A percentile compares a stretch with the other conserved stretches of the same genome.
phyloP scores from a whole-genome alignment of 306 rosid genomes.

The Coriaria nepalensis region DNA sequence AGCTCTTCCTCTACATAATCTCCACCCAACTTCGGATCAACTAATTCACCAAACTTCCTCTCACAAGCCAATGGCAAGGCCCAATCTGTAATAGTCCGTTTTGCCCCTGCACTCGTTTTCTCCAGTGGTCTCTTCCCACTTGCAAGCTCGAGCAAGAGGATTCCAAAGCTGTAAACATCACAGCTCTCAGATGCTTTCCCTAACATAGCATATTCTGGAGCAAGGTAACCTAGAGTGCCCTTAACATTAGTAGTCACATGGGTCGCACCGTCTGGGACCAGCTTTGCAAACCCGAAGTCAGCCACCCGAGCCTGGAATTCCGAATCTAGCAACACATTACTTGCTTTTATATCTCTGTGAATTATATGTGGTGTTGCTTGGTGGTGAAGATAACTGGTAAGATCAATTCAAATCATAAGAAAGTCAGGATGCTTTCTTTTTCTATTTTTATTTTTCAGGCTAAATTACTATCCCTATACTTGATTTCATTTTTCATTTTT shows the following conservation, averaged over 20 bases:
- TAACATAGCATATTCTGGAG: slow-evolving; percentile 90
- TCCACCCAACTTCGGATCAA: slow-evolving; percentile 73
- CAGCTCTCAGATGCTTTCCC: slow-evolving; percentile 89
- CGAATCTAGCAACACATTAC: slow-evolving; percentile 70
- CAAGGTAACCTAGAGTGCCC: slow-evolving; percentile 97
- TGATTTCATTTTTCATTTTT: no score
- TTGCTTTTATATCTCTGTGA: slow-evolving; percentile 84
- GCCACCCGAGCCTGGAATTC: slow-evolving; percentile 79
- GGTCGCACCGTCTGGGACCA: slow-evolving; percentile 91
- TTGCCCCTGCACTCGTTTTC: slow-evolving; percentile 31
- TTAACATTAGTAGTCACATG: slow-evolving; percentile 94
- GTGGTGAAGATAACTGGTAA: slow-evolving; percentile 80
- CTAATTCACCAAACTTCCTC: slow-evolving; percentile 47
- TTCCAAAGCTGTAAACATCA: slow-evolving; percentile 87
- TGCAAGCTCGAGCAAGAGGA: slow-evolving; percentile 88
- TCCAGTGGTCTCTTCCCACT: slow-evolving; percentile 77
- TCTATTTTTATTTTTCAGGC: no score
- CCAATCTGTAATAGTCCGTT: slow-evolving; percentile 73
- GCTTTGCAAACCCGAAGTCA: slow-evolving; percentile 90
- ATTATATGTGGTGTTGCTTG: slow-evolving; percentile 85
- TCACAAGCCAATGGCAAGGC: slow-evolving; percentile 74
- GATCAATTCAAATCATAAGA: slow-evolving; percentile 10
- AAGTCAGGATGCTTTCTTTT: background rate
- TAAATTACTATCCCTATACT: no score
- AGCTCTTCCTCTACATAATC: slow-evolving; percentile 65